These are phyloP conservation scores for Epicoccum sorghinum DNA, from an alignment of 2,329 filamentous ascomycete genomes.

Conservation along the genomic window DNA sequence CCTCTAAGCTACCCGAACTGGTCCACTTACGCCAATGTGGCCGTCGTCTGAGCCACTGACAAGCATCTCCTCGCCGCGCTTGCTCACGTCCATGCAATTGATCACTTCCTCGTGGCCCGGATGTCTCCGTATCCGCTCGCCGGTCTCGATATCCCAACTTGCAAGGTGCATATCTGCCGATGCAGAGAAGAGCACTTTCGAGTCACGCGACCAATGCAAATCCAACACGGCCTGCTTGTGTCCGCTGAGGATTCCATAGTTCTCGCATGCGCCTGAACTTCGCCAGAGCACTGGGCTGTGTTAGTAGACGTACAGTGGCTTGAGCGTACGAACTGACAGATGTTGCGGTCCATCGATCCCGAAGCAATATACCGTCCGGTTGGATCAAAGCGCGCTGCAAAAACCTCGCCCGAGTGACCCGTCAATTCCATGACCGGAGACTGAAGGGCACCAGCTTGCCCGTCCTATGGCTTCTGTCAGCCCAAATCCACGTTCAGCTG, in stretches of 20 bases:
- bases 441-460: slow-evolving; percentile 81
- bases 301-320: slow-evolving; percentile 19
- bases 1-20: not conserved
- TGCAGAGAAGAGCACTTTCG: slow-evolving; percentile 85
- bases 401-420: slow-evolving; percentile 81
- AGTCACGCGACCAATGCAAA: slow-evolving; percentile 96
- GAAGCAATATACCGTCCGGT: slow-evolving; percentile 89
- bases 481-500: slow-evolving; percentile 26
- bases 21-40: slow-evolving; percentile 68
- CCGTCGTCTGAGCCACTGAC: slow-evolving; percentile 94
- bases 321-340: slow-evolving; percentile 63
- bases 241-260: slow-evolving; percentile 86
- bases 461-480: slow-evolving; percentile 62
- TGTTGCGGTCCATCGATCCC: slow-evolving; percentile 91
- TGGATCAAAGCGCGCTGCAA: slow-evolving; percentile 87
- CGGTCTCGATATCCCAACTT: slow-evolving; percentile 93
- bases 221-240: slow-evolving; percentile 92
- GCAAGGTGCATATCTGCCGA: slow-evolving; percentile 93
- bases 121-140: slow-evolving; percentile 89
- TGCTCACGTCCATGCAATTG: slow-evolving; percentile 87
- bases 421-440: slow-evolving; percentile 94
- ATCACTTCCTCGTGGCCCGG: slow-evolving; percentile 95
- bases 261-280: slow-evolving; percentile 90
- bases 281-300: slow-evolving; percentile 79
- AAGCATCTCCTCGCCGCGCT: slow-evolving; percentile 86